Base-by-base conservation (phyloP, 176 grass and related monocot genomes). In the Phragmites australis region DNA sequence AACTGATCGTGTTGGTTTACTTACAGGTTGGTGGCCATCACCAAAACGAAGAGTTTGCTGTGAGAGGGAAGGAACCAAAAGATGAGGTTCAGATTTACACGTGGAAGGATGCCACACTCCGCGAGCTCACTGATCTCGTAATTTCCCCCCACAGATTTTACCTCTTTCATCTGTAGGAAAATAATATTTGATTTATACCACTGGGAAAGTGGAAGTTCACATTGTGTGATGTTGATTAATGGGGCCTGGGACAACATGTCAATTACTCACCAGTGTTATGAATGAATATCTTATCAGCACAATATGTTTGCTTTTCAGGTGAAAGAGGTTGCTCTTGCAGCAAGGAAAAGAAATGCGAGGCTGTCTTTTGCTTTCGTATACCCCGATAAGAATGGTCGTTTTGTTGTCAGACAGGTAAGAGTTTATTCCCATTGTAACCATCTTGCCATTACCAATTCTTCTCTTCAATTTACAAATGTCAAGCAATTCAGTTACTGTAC, bases 81-180 rank as follows among this genome's bases (percentile, higher is more conserved):
- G 92, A 94, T 78, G 96, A 98, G 68, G 92, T 98, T 47, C 96
- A 98, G 78, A 98, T 98, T 79, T 98, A 98, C 75, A 98, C 92
- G 19, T 98, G 96, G 92, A 98, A 94, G 81, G 96, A 94, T 89
- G 96, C 96, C 23, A 93, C 92, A 8, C 86, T 98, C 11, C 88
- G 88, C 2, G 96, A 98, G 76, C 92, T 98, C 9, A 98, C 92
- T 63, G 96, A 98, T 75, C 92, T 94, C 55, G 96, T 98, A 93
- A 87, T 66, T 39, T 22, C 19, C 62, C 54, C 12, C 22, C 10
- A 21, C 56, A 61, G 18, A 65, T 61, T 65, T 70, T 48, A 42
- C 65, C 68, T 68, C 6, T 22, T 23, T 39, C n/a, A 34, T 53
- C 26, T 74, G 31, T 64, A 6, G 31, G 27, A 80, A 31, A 18